These are phyloP conservation scores for Suillus spraguei DNA, from an alignment of 768 basidiomycete species.

Conservation along the genomic window DNA sequence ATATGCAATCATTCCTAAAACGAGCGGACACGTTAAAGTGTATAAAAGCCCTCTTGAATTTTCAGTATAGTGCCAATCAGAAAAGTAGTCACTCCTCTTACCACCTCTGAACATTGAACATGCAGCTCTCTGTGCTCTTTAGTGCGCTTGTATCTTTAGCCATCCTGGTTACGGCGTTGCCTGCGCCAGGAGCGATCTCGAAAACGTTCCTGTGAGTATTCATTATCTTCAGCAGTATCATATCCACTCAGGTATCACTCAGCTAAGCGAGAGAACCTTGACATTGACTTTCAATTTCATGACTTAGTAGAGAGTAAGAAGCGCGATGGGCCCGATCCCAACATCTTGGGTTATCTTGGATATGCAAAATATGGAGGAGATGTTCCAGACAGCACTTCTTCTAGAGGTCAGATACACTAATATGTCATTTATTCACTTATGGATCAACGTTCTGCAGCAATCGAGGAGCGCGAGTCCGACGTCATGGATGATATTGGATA, in stretches of 20 bases:
- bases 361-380: no score
- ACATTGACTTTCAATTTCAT: not conserved
- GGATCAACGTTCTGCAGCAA: no score
- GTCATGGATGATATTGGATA: no score
- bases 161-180: constrained; percentile 2
- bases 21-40: not conserved
- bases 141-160: not conserved
- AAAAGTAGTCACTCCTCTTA: not conserved
- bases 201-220: not conserved
- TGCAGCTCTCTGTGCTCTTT: not conserved
- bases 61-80: not conserved
- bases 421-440: no score
- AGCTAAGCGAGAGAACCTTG: not conserved
- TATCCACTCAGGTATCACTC: not conserved
- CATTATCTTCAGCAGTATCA: not conserved
- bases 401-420: no score
- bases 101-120: not conserved
- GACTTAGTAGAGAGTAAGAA: not conserved
- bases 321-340: not conserved
- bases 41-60: not conserved
- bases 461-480: no score
- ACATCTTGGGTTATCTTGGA: not conserved
- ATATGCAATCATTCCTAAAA: no score
- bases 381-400: no score
- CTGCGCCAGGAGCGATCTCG: not conserved